Conservation (phyloP, 1,284 basidiomycete species). For the Trichosporon sp. region DNA sequence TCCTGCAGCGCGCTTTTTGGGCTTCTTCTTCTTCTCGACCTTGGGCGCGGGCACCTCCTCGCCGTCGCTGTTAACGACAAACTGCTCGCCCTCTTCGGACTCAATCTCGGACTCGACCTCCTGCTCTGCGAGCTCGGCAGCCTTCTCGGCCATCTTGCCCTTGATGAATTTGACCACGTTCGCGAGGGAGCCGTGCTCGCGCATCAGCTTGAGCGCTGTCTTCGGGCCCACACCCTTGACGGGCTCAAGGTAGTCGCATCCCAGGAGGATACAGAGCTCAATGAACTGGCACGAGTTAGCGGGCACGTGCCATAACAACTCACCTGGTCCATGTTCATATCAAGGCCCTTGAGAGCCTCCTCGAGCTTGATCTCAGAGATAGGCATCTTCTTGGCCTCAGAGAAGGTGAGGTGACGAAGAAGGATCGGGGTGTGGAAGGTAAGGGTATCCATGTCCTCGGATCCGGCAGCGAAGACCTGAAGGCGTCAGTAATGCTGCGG, state of each 20-base stretch:
- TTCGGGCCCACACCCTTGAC: conserved; percentile 60
- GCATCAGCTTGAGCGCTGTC: conserved; percentile 86
- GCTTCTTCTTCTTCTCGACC: conserved; percentile 36
- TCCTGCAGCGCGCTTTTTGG: conserved; percentile 55
- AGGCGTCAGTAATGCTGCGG: neutral
- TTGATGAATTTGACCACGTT: conserved; percentile 75
- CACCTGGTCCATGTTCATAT: conserved; percentile 87
- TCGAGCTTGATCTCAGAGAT: conserved; percentile 87
- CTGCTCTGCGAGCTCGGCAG: conserved; percentile 41
- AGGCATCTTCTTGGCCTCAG: conserved; percentile 98
- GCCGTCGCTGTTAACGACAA: conserved; percentile 28
- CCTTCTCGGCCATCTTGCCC: conserved; percentile 62
- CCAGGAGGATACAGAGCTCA: conserved; percentile 92
- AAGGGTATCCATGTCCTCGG: conserved; percentile 99
- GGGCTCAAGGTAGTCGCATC: conserved; percentile 88
- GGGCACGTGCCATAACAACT: conserved; percentile 7
- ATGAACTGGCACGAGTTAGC: conserved; percentile 64
- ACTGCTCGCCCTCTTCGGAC: conserved; percentile 38
- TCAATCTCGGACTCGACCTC: conserved; percentile 35
- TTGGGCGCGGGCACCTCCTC: conserved; percentile 37
- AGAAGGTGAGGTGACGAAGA: conserved; percentile 93
- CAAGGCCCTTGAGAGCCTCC: conserved; percentile 77
- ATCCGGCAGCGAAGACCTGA: conserved; percentile 91
- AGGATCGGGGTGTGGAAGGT: conserved; percentile 91
- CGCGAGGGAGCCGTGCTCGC: conserved; percentile 77